These are phyloP conservation scores for Fusarium sp. DNA, from an alignment of 2,329 filamentous ascomycete genomes.

Conservation along the genomic window DNA sequence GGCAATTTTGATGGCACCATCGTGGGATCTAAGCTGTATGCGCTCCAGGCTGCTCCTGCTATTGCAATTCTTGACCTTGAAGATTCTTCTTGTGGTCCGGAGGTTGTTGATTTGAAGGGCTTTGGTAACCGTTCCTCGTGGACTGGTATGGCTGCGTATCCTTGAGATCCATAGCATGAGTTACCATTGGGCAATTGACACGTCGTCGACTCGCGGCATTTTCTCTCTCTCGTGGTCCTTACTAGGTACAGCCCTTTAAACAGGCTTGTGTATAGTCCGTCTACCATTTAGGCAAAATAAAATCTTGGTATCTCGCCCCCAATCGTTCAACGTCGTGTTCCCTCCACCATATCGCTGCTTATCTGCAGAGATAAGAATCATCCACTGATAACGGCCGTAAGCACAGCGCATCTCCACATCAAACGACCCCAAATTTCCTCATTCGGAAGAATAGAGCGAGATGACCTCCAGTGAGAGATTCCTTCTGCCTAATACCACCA, in stretches of 20 bases:
- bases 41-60: background rate
- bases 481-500: background rate
- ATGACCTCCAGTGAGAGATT: background rate
- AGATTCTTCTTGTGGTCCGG: background rate
- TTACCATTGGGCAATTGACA: background rate
- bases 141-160: conserved; percentile 8
- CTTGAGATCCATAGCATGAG: background rate
- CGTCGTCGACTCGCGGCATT: background rate
- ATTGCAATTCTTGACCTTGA: background rate
- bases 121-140: conserved; percentile 7
- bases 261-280: background rate
- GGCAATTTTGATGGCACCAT: conserved; percentile 6
- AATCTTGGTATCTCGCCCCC: background rate
- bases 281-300: background rate
- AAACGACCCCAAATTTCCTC: background rate
- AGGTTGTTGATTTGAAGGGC: background rate
- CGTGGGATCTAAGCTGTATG: conserved; percentile 1
- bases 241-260: background rate
- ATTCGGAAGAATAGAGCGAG: background rate
- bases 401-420: background rate
- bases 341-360: background rate
- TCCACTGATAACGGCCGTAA: background rate
- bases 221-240: background rate
- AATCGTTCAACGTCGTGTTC: background rate
- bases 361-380: background rate